Percentiles rank a stretch among this genome's conserved stretches.
Evolutionary conservation across 2,329 filamentous ascomycete species (phyloP).

Genomic region (Talaromyces albobiverticillius): DNA sequence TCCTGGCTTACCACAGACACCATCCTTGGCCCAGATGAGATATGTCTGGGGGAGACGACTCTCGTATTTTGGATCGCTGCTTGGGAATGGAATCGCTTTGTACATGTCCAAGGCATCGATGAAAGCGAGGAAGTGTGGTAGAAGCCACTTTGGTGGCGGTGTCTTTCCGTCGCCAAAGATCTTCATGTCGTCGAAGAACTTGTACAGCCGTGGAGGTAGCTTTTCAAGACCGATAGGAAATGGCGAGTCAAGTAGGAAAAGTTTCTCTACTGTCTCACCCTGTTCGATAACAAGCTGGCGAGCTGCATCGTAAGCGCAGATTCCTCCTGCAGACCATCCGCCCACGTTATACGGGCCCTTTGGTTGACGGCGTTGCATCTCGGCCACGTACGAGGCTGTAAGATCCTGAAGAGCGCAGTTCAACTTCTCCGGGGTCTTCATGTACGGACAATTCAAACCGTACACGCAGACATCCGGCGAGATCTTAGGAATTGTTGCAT

Average conservation of each 20-base stretch:
- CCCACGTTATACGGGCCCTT: constrained; percentile 61
- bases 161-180: constrained; percentile 46
- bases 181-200: constrained; percentile 48
- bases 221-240: constrained; percentile 67
- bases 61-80: constrained; percentile 24
- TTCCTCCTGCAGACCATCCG: constrained; percentile 75
- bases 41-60: constrained; percentile 41
- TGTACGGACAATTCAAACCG: constrained; percentile 44
- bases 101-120: constrained; percentile 50
- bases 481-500: constrained; percentile 41
- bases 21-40: constrained; percentile 49
- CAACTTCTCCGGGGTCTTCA: constrained; percentile 39
- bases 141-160: constrained; percentile 47
- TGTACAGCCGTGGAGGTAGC: constrained; percentile 55
- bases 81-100: constrained; percentile 31
- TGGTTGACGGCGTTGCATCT: constrained; percentile 48
- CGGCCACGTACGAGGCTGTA: constrained; percentile 37
- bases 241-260: constrained; percentile 66
- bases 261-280: constrained; percentile 56
- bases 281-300: constrained; percentile 56
- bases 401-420: constrained; percentile 36
- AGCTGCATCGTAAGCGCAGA: constrained; percentile 67
- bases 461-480: constrained; percentile 42
- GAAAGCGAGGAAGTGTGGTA: constrained; percentile 51
- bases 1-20: constrained; percentile 43